A percentile compares a stretch with the other conserved stretches of the same genome.
Conservation (phyloP, 169 alveolate species). For the Plasmodium coatneyi region DNA sequence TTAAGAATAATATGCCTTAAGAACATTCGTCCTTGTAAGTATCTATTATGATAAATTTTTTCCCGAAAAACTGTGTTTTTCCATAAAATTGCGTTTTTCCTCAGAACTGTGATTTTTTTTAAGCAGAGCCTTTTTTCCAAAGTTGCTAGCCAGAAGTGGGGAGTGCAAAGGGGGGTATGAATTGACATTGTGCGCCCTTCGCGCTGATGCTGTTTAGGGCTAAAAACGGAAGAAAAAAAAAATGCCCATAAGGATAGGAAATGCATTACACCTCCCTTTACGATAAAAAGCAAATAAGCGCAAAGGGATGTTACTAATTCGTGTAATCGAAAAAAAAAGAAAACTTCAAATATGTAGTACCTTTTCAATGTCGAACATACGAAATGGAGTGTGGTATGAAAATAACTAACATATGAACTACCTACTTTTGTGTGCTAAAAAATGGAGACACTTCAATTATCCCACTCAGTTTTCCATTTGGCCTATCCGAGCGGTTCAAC, state of each 20-base stretch:
- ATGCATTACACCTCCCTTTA: not conserved
- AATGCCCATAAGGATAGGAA: not conserved
- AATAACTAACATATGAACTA: not conserved
- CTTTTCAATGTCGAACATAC: not conserved
- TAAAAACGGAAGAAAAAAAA: not conserved
- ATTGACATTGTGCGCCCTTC: not conserved
- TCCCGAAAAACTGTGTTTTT: not conserved
- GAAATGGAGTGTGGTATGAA: not conserved
- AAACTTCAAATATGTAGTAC: not conserved
- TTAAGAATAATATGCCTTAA: not conserved
- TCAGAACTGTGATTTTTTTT: not conserved
- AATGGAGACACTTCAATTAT: not conserved
- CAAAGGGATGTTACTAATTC: not conserved
- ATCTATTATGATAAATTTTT: not conserved
- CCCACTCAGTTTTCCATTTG: not conserved
- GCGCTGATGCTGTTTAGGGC: not conserved
- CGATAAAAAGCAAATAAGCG: not conserved
- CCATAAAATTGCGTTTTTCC: not conserved
- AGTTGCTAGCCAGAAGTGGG: not conserved
- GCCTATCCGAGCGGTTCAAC: not conserved
- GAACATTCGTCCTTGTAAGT: not conserved
- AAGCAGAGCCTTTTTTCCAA: not conserved
- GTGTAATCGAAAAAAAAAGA: not conserved
- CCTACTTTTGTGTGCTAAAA: not conserved
- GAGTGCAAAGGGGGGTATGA: not conserved